Evolutionary conservation across 2,329 filamentous ascomycete species (phyloP).

Genomic region (Phialophora chinensis): DNA sequence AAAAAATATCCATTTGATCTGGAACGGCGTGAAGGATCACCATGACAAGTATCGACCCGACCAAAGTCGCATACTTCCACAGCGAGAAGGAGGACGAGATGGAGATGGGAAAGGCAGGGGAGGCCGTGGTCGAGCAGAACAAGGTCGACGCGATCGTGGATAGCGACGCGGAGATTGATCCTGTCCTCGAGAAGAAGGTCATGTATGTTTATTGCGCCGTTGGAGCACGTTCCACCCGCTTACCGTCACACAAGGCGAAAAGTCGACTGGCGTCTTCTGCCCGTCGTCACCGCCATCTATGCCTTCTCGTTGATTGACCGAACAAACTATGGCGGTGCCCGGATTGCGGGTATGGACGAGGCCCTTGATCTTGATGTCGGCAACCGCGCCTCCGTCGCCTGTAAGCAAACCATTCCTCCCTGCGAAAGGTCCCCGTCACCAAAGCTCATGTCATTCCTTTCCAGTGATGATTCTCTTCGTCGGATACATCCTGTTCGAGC

Average conservation of each 20-base stretch:
- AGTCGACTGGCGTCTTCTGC: slow-evolving; percentile 41
- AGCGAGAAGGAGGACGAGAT: not conserved
- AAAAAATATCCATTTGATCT: not conserved
- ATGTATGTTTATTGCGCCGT: not conserved
- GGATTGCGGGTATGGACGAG: slow-evolving; percentile 41
- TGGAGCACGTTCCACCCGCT: not conserved
- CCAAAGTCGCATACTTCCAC: not conserved
- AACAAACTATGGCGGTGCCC: slow-evolving; percentile 40
- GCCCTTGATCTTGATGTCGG: slow-evolving; percentile 42
- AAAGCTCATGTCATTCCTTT: not conserved
- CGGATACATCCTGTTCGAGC: slow-evolving; percentile 69
- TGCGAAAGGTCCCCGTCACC: not conserved
- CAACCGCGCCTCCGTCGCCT: slow-evolving; percentile 40
- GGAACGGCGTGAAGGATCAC: not conserved
- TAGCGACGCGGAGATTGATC: not conserved
- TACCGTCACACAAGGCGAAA: slow-evolving; percentile 16
- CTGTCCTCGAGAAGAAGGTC: slow-evolving; percentile 1
- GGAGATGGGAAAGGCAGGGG: not conserved
- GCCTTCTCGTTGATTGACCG: slow-evolving; percentile 31
- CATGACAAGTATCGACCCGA: not conserved
- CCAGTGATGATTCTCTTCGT: slow-evolving; percentile 74
- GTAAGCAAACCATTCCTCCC: not conserved
- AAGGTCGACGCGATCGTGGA: slow-evolving; percentile 1
- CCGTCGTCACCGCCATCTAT: slow-evolving; percentile 40
- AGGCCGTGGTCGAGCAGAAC: not conserved